Base-by-base conservation (phyloP, 441 rosid genomes). In the Adansonia rubrostipa region DNA sequence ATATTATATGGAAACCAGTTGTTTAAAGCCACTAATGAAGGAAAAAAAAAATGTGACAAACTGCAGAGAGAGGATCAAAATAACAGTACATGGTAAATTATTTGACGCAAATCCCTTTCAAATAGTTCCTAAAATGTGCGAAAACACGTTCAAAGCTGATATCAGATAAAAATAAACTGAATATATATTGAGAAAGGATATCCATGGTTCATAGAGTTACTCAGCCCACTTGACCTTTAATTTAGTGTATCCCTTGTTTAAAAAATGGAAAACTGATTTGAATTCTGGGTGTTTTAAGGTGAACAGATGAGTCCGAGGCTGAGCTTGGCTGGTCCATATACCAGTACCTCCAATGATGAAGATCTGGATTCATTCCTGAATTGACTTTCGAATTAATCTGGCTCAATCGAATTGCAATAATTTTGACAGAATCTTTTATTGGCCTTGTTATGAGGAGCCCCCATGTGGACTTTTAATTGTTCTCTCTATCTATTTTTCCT, bases 201-300 rank as follows among this genome's bases (percentile, higher is more conserved):
- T 28, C 33, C 33, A 28, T 28, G 33, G 33, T 28, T 28, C 33
- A 28, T 28, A 28, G 33, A 28, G 33, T 28, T 28, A 28, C 33
- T 28, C 2, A 28, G 33, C 33, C 33, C 33, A 28, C 33, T 28
- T 28, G 33, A 28, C 2, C 33, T 28, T 28, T 28, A 28, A 28
- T 28, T 28, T 28, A 28, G 33, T 28, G 33, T 28, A 1, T 68
- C 61, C 6, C 8, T 73, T 51, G 9, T 45, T 47, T 22, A 15
- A 42, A 77, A 28, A 28, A 28, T 67, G 60, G 48, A 57, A 71
- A 78, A 42, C 62, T 60, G 60, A 64, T 64, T 64, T 47, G 79
- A 77, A 80, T n/a, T 22, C 75, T 86, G 82, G 61, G 84, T 80
- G 74, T 64, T 82, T n/a, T 54, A 2, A 80, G 81, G 53, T 71